A percentile compares a stretch with the other conserved stretches of the same genome.
Evolutionary conservation across 805 yeast genomes (phyloP).

Genomic region (Ogataea methylovora): DNA sequence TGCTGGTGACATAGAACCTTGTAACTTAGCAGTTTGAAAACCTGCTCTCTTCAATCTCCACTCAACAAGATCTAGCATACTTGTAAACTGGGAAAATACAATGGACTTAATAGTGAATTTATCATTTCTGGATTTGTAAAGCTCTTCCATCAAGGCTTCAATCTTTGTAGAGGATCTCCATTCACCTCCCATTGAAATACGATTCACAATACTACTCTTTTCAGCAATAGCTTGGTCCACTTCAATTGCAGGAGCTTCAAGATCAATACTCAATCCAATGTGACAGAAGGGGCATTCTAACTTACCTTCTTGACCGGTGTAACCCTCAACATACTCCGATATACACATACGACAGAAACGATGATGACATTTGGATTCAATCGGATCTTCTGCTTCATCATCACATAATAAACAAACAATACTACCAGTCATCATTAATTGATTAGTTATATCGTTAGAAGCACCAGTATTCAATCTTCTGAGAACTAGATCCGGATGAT

Average conservation of each 20-base stretch:
- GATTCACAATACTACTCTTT: conserved; percentile 71
- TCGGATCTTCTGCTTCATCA: conserved; percentile 97
- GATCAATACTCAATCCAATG: conserved; percentile 83
- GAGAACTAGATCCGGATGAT: conserved; percentile 93
- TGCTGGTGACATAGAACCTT: conserved; percentile 94
- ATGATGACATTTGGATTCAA: conserved; percentile 91
- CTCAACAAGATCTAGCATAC: conserved; percentile 92
- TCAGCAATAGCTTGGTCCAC: conserved; percentile 51
- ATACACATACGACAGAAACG: conserved; percentile 90
- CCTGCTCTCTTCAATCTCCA: conserved; percentile 96
- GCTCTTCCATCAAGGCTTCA: conserved; percentile 91
- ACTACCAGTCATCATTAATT: conserved; percentile 28
- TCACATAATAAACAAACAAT: conserved; percentile 91
- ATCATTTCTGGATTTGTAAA: conserved; percentile 80
- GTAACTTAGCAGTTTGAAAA: conserved; percentile 85
- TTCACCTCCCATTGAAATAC: conserved; percentile 78
- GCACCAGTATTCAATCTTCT: conserved; percentile 46
- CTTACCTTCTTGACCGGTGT: conserved; percentile 46
- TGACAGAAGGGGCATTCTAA: conserved; percentile 95
- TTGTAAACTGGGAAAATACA: conserved; percentile 95
- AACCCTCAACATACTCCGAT: conserved; percentile 81
- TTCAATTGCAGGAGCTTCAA: conserved; percentile 79
- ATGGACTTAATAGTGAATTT: conserved; percentile 87
- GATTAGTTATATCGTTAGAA: conserved; percentile 23
- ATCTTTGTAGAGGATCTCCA: conserved; percentile 96